Percentiles rank a stretch among this genome's conserved stretches.
phyloP scores from a whole-genome alignment of 495 filamentous ascomycete genomes.

The Annulohypoxylon nitens region DNA sequence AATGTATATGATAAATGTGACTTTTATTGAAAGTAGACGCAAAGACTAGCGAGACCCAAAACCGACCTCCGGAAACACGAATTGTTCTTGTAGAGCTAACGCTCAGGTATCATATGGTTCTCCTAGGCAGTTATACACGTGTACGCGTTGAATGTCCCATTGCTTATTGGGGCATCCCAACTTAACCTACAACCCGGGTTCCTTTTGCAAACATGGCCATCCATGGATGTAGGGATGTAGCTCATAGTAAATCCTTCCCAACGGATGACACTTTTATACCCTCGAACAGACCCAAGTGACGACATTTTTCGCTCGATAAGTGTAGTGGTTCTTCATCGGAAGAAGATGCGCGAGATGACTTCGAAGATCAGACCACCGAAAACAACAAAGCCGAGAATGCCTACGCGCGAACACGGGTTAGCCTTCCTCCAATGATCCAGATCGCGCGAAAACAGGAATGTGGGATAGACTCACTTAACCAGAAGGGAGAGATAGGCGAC shows the following conservation, averaged over 20 bases:
- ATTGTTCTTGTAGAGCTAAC: constrained; percentile 36
- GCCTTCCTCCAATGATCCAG: neutral
- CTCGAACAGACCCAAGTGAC: neutral
- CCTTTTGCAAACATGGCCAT: neutral
- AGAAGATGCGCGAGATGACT: constrained; percentile 79
- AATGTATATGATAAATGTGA: neutral
- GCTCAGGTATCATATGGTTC: constrained; percentile 41
- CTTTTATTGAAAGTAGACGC: neutral
- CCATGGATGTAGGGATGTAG: neutral
- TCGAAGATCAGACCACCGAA: constrained; percentile 89
- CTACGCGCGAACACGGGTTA: constrained; percentile 56
- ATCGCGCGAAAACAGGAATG: neutral
- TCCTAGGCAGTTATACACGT: constrained; percentile 30
- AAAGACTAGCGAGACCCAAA: neutral
- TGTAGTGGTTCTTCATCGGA: constrained; percentile 52
- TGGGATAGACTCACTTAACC: constrained; percentile 76
- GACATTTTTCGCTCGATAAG: neutral
- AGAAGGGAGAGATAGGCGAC: constrained; percentile 81
- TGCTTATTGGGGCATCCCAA: constrained; percentile 15
- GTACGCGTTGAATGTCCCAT: constrained; percentile 14
- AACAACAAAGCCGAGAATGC: constrained; percentile 82
- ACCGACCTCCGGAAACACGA: constrained; percentile 23
- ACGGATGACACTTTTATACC: neutral
- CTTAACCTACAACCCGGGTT: neutral
- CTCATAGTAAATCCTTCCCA: constrained; percentile 18